A percentile compares a stretch with the other conserved stretches of the same genome.
Conservation (phyloP, 192 early-diverging fungal species). For the Coemansia sp. region DNA sequence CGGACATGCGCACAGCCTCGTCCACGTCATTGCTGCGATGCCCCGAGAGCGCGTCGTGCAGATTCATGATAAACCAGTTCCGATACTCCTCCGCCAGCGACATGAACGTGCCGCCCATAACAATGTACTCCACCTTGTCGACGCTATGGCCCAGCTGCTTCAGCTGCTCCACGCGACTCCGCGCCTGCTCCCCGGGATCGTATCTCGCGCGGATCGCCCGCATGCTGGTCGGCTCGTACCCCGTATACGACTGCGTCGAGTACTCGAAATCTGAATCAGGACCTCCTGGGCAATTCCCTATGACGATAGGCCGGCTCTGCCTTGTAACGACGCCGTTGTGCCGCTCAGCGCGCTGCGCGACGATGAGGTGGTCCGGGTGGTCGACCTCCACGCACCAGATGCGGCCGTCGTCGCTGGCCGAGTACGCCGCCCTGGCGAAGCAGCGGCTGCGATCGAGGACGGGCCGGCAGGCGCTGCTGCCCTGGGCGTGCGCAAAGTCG, state of each 20-base stretch:
- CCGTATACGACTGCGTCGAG: constrained; percentile 99
- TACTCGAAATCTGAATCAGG: constrained; percentile 99
- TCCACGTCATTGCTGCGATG: constrained; percentile 87
- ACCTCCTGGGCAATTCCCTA: constrained; percentile 96
- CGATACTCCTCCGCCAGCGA: constrained; percentile 91
- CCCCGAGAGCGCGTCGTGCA: constrained; percentile 96
- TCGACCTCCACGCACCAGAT: too few relatives aligned
- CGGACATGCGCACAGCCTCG: constrained; percentile 96
- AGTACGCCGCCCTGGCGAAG: too few relatives aligned
- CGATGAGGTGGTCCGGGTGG: too few relatives aligned
- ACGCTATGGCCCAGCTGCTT: constrained; percentile 90
- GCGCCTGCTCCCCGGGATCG: constrained; percentile 93
- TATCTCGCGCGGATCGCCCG: constrained; percentile 98
- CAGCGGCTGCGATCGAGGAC: too few relatives aligned
- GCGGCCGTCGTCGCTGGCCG: too few relatives aligned
- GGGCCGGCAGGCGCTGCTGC: too few relatives aligned
- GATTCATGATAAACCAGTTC: constrained; percentile 95
- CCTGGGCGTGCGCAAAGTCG: too few relatives aligned
- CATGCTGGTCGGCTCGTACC: constrained; percentile 99
- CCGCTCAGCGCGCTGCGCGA: too few relatives aligned
- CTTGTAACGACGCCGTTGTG: too few relatives aligned
- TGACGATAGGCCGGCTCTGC: too few relatives aligned
- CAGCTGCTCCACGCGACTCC: constrained; percentile 93
- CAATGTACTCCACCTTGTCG: constrained; percentile 98
- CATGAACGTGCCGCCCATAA: constrained; percentile 99